phyloP scores from a whole-genome alignment of 441 rosid genomes.

The Populus hybrid region DNA sequence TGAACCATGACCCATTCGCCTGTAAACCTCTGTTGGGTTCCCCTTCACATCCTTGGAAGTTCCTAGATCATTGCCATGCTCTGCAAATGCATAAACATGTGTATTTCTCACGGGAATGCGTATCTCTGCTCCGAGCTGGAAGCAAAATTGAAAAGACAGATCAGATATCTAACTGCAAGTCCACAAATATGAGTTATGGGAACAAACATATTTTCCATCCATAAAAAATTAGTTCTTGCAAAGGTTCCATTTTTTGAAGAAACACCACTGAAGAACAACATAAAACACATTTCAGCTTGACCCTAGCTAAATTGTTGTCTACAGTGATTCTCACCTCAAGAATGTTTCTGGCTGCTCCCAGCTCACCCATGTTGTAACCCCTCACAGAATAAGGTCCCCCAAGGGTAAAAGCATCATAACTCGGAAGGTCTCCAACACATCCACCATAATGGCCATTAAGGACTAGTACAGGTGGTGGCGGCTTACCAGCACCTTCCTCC shows the following conservation, averaged over 20 bases:
- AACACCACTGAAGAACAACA: neutral
- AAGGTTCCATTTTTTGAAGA: neutral
- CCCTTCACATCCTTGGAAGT: conserved; percentile 95
- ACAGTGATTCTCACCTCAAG: conserved; percentile 64
- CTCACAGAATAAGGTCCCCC: conserved; percentile 98
- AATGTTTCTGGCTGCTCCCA: conserved; percentile 92
- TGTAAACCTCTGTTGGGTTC: conserved; percentile 90
- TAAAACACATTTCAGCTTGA: neutral
- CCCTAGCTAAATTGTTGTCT: neutral
- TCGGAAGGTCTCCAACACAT: conserved; percentile 93
- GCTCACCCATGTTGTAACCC: conserved; percentile 99
- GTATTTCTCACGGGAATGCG: conserved; percentile 83
- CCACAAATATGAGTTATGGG: neutral
- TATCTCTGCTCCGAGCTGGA: conserved; percentile 90
- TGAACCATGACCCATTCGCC: conserved; percentile 93
- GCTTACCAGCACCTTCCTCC: conserved; percentile 74
- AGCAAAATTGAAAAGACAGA: conserved; percentile 7
- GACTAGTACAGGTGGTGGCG: conserved; percentile 90
- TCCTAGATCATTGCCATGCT: conserved; percentile 95
- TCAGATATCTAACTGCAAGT: conserved; percentile 14
- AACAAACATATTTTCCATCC: neutral
- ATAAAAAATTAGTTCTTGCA: neutral
- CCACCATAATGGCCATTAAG: conserved; percentile 97
- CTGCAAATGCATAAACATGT: conserved; percentile 82
- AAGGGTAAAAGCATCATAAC: conserved; percentile 93